These are phyloP conservation scores for Chamaecrista fasciculata DNA, from an alignment of 306 rosid species.

Conservation along the genomic window DNA sequence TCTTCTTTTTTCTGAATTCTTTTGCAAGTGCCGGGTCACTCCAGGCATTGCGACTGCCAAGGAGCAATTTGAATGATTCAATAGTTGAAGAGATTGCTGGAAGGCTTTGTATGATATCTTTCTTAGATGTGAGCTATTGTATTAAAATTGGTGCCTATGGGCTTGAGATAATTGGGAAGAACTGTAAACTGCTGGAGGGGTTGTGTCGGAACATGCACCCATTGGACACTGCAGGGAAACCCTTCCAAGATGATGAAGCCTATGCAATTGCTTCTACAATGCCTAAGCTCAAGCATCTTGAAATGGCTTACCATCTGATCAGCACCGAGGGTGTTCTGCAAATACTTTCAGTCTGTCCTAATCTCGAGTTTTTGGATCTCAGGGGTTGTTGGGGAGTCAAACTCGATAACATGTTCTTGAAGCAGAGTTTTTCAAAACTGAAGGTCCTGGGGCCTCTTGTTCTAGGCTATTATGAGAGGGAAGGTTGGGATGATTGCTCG, in stretches of 20 bases:
- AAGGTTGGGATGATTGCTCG: slow-evolving; percentile 77
- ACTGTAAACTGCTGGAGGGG: slow-evolving; percentile 70
- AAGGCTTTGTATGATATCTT: slow-evolving; percentile 62
- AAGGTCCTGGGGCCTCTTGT: slow-evolving; percentile 82
- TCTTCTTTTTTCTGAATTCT: slow-evolving; percentile 18
- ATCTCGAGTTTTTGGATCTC: slow-evolving; percentile 78
- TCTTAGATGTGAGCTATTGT: slow-evolving; percentile 97
- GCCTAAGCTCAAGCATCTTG: slow-evolving; percentile 93
- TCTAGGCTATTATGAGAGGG: slow-evolving; percentile 52
- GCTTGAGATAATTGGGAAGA: slow-evolving; percentile 80
- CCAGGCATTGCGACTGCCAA: slow-evolving; percentile 67
- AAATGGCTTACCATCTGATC: slow-evolving; percentile 80
- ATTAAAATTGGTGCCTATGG: slow-evolving; percentile 56
- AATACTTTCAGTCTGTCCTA: slow-evolving; percentile 63
- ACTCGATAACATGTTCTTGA: slow-evolving; percentile 50
- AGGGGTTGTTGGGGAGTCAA: slow-evolving; percentile 95
- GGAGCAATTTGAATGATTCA: slow-evolving; percentile 62
- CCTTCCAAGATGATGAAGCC: slow-evolving; percentile 78
- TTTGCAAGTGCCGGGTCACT: slow-evolving; percentile 87
- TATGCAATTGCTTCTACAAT: slow-evolving; percentile 82
- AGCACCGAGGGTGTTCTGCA: slow-evolving; percentile 60
- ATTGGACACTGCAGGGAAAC: slow-evolving; percentile 74
- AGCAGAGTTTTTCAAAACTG: slow-evolving; percentile 65
- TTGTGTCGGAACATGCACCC: slow-evolving; percentile 96
- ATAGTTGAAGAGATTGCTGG: slow-evolving; percentile 70